phyloP scores from a whole-genome alignment of 352 stramenopile species.

The Ophiocytium majus region DNA sequence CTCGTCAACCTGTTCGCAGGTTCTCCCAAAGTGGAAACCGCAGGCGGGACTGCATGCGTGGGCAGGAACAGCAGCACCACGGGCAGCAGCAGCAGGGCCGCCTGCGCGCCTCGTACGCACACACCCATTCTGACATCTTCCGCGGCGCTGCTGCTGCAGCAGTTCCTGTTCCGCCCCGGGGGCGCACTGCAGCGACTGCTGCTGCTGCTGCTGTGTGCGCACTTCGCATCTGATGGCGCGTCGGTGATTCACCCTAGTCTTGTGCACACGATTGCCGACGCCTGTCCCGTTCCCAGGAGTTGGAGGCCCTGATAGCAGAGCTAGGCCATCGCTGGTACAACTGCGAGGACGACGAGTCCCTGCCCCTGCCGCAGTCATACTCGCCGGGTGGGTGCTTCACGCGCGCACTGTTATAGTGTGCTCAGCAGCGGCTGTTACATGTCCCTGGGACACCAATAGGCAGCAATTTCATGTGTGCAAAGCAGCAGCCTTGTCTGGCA shows the following conservation, averaged over 20 bases:
- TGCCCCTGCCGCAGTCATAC: background rate
- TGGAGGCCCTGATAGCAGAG: background rate
- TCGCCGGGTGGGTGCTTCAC: background rate
- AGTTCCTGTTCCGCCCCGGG: background rate
- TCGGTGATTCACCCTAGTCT: too few species aligned
- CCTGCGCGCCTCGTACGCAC: background rate
- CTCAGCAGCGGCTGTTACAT: background rate
- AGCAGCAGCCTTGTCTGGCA: background rate
- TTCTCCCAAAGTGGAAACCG: too few species aligned
- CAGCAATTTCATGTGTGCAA: background rate
- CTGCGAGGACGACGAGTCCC: background rate
- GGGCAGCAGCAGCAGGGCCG: background rate
- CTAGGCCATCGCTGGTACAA: constrained; percentile 21
- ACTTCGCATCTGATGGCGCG: background rate
- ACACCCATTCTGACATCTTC: background rate
- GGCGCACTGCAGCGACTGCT: background rate
- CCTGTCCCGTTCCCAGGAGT: background rate
- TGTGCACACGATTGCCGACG: too few species aligned
- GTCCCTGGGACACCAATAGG: background rate
- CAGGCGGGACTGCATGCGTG: background rate
- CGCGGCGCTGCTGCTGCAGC: background rate
- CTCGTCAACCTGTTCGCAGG: too few species aligned
- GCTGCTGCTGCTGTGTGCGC: background rate
- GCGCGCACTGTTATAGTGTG: background rate
- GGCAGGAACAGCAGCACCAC: background rate